Evolutionary conservation across 768 basidiomycete species (phyloP), one percentile per base, ranked within the genome.

Genomic region (Tubosaeta sp.): DNA sequence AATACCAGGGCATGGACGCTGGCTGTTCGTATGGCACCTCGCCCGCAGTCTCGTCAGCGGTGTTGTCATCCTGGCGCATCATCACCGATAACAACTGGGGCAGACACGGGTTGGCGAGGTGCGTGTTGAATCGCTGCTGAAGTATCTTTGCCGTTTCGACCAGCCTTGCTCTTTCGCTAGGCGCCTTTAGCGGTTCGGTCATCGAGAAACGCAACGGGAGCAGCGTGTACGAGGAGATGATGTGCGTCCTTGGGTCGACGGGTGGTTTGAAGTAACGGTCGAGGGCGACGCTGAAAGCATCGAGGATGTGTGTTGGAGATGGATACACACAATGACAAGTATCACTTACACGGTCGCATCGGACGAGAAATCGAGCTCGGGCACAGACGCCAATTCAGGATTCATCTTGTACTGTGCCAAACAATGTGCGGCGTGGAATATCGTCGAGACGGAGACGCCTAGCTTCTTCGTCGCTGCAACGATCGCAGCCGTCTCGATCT

Each of bases 381-480:
- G 54, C 12, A 8, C 12, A 5, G 38, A n/a, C 19, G 22, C 53
- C 11, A 50, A 36, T n/a, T 46, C 21, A 3, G 60, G 60, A 40
- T 62, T 62, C 57, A 61, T 53, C 46, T 47, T 61, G 51, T 57
- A 45, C 36, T 57, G 49, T 0, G 59, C 65, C 40, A 65, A 46
- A n/a, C 49, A 54, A 12, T 62, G 49, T 24, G 63, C 62, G 10
- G 63, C 65, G 1, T 62, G 49, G 34, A 67, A 56, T 18, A 67
- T 29, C 8, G 49, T 14, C 4, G 62, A 46, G 19, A 59, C 21
- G 0, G 62, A 44, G 19, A 58, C 32, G 0, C 62, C 55, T 6
- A 52, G 12, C 27, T 44, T 38, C 14, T 53, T 61, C 10, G 57
- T 18, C 38, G 46, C 42, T 12, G 49, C 48, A 21, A 54, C 22